Conservation (phyloP, 306 rosid species). For the Castanea crenata region DNA sequence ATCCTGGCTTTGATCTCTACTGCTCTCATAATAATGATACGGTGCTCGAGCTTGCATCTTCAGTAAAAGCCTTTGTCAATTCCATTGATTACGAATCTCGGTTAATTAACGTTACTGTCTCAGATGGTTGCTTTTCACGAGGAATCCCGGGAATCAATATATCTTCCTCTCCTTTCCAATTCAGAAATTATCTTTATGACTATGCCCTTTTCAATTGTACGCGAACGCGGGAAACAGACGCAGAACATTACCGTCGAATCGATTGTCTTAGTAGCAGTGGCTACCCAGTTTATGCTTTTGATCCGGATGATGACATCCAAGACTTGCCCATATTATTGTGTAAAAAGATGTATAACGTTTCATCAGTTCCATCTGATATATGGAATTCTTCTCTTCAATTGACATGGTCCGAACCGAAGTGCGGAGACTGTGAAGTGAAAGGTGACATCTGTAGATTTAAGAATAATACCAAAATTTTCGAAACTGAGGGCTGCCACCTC, state of each 20-base stretch:
- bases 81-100: no score
- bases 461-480: fast-evolving
- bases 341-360: not conserved
- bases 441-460: not conserved
- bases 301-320: fast-evolving
- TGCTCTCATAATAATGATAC: no score
- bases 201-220: no score
- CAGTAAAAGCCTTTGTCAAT: no score
- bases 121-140: no score
- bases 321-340: not conserved
- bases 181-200: no score
- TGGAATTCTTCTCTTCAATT: fast-evolving
- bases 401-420: not conserved
- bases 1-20: no score
- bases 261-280: not conserved
- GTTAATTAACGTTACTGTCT: no score
- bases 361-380: not conserved
- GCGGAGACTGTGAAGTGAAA: not conserved
- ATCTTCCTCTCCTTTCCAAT: no score
- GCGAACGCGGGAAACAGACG: fast-evolving
- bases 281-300: not conserved
- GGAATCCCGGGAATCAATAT: no score
- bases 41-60: no score
- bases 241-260: fast-evolving
- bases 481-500: not conserved